phyloP scores from a whole-genome alignment of 2,329 filamentous ascomycete species.

The Trichoderma brevicompactum region DNA sequence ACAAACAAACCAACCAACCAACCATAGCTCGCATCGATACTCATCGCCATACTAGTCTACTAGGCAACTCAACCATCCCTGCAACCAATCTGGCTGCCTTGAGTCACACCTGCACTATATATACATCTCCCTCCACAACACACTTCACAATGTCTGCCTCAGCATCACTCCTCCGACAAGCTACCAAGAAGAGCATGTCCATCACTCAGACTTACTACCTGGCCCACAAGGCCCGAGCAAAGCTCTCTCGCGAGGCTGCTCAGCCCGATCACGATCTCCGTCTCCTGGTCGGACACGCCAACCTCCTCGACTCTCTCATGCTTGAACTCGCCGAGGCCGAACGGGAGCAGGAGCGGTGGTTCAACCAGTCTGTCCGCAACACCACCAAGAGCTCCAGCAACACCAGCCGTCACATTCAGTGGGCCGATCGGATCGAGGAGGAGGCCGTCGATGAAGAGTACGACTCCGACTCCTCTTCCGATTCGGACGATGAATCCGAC shows the following conservation, averaged over 20 bases:
- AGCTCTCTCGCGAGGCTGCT: conserved; percentile 91
- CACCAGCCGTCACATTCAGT: conserved; percentile 78
- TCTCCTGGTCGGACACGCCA: conserved; percentile 95
- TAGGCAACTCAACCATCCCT: conserved; percentile 35
- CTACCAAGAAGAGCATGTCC: conserved; percentile 84
- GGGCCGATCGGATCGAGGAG: conserved; percentile 79
- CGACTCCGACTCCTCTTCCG: conserved; percentile 60
- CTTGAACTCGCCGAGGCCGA: conserved; percentile 89
- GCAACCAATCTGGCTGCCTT: conserved; percentile 35
- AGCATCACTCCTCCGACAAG: conserved; percentile 39
- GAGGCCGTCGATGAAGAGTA: conserved; percentile 64
- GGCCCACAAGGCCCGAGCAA: conserved; percentile 92
- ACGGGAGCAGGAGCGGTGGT: conserved; percentile 94
- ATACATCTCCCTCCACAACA: conserved; percentile 9
- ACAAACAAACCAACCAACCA: not conserved
- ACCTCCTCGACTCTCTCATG: conserved; percentile 96
- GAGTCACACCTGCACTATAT: conserved; percentile 34
- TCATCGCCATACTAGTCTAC: conserved; percentile 3
- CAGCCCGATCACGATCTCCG: conserved; percentile 92
- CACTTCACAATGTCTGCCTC: conserved; percentile 41
- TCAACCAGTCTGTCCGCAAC: conserved; percentile 90
- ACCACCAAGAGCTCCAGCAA: conserved; percentile 60
- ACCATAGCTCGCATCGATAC: conserved; percentile 4
- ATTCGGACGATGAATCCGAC: conserved; percentile 54
- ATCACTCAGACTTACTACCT: conserved; percentile 98